Base-by-base conservation (phyloP, 495 filamentous ascomycete genomes). In the Neurospora pannonica region DNA sequence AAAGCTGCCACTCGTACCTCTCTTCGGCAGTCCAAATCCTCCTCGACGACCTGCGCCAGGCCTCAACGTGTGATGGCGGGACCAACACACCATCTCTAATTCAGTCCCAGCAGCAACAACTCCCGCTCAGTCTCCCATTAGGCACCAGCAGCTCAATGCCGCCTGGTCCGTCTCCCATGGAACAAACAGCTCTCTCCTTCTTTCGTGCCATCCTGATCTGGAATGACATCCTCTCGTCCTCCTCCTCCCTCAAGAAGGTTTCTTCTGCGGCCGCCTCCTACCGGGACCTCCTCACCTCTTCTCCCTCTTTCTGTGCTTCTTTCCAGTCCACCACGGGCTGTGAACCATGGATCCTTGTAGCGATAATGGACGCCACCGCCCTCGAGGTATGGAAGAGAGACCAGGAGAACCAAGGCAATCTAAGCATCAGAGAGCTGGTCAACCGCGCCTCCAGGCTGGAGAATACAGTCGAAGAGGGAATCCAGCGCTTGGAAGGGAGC, bases 1-100 rank as follows among this genome's bases (percentile, higher is more conserved):
- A 73, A 37, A 73, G 72, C n/a, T 73, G 72, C 54, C 72, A 70
- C 15, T 73, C 72, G 5, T 73, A 73, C 72, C 38, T 73, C n/a
- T 19, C 31, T 62, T 34, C 54, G 19, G 72, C 72, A 38, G 72
- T 62, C 21, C 46, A 42, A 19, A 36, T 38, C 19, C 72, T 73
- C 21, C 19, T 73, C 8, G 48, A 71, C 10, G 31, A 70, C 4
- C 7, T 62, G 15, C 54, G 28, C 54, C 54, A 34, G 54, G 24
- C 28, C 54, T 34, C 54, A 31, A 19, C 13, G 54, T 7, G 13
- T 62, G 54, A 62, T 28, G 34, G 13, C 54, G 54, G 54, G 15
- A 28, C 2, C 28, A 34, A 17, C 28, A 9, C 54, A 34, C 15
- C 13, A 4, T 62, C 54, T 54, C 19, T 15, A 71, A 19, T 34